Conservation (phyloP, 208 protist species). For the Crithidia thermophila region DNA sequence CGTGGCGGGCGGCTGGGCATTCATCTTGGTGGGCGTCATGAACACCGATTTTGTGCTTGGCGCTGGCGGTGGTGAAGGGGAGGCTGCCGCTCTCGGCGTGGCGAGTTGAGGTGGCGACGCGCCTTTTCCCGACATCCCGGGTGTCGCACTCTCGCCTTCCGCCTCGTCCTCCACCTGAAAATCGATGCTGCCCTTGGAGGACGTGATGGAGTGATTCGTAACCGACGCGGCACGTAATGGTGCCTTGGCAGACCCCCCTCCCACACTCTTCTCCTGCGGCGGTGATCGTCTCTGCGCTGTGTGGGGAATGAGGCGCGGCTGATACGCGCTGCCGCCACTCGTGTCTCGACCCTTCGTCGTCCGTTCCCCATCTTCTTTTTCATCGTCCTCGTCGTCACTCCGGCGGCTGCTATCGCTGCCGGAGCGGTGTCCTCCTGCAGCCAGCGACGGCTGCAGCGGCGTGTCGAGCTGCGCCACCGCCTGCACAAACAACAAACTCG, state of each 20-base stretch:
- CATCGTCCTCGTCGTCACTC: neutral
- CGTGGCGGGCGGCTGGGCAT: neutral
- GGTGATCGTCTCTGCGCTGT: too few species aligned
- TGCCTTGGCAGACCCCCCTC: too few species aligned
- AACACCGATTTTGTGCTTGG: neutral
- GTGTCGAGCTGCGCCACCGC: conserved; percentile 13
- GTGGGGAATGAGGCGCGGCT: neutral
- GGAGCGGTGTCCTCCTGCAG: neutral
- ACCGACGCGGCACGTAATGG: neutral
- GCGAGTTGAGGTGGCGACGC: too few species aligned
- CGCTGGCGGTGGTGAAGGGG: neutral
- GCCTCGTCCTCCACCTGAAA: conserved; percentile 6
- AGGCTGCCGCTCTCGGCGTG: neutral
- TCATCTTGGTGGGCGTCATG: neutral
- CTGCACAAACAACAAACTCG: conserved; percentile 16
- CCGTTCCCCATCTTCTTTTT: too few species aligned
- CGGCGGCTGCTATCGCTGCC: neutral
- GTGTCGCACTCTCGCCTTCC: too few species aligned
- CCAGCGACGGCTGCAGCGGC: neutral
- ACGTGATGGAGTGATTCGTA: conserved; percentile 7
- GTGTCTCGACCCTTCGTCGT: too few species aligned
- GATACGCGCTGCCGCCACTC: neutral
- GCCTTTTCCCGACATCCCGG: too few species aligned
- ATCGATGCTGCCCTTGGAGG: conserved; percentile 10
- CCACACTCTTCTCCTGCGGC: neutral